Conservation (phyloP, 805 yeast species). For the Candida oleophila region DNA sequence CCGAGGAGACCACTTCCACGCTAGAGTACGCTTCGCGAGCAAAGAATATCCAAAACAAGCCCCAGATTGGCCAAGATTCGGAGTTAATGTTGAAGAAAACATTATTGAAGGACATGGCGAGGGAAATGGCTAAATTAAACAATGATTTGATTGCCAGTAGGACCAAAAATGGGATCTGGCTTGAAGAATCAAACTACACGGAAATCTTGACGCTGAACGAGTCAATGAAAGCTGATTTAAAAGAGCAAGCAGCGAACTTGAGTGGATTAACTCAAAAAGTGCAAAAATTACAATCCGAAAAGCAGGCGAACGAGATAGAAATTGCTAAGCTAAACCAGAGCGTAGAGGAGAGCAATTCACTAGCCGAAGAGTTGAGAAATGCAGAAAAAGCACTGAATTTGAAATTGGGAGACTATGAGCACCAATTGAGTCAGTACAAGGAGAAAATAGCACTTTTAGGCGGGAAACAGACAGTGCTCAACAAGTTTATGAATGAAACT, state of each 20-base stretch:
- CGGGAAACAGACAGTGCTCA: background rate
- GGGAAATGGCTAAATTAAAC: constrained; percentile 54
- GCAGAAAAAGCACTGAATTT: background rate
- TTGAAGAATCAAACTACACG: constrained; percentile 58
- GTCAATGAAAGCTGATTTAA: constrained; percentile 18
- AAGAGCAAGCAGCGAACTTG: constrained; percentile 12
- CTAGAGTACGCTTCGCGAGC: constrained; percentile 88
- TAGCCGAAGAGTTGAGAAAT: background rate
- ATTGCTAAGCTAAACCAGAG: background rate
- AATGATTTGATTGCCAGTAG: constrained; percentile 63
- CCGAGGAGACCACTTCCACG: constrained; percentile 84
- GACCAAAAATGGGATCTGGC: constrained; percentile 61
- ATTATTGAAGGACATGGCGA: constrained; percentile 51
- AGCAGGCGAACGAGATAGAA: background rate
- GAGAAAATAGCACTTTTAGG: background rate
- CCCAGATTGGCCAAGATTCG: constrained; percentile 45
- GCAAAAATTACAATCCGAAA: background rate
- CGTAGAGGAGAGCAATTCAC: background rate
- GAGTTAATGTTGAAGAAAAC: constrained; percentile 49
- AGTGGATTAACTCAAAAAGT: background rate
- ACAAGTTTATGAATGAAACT: background rate
- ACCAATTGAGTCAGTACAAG: background rate
- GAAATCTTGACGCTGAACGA: constrained; percentile 27
- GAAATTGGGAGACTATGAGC: background rate
- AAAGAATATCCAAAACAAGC: constrained; percentile 68